Conservation (phyloP, 1,284 basidiomycete genomes). For the Trichosporon sp. region DNA sequence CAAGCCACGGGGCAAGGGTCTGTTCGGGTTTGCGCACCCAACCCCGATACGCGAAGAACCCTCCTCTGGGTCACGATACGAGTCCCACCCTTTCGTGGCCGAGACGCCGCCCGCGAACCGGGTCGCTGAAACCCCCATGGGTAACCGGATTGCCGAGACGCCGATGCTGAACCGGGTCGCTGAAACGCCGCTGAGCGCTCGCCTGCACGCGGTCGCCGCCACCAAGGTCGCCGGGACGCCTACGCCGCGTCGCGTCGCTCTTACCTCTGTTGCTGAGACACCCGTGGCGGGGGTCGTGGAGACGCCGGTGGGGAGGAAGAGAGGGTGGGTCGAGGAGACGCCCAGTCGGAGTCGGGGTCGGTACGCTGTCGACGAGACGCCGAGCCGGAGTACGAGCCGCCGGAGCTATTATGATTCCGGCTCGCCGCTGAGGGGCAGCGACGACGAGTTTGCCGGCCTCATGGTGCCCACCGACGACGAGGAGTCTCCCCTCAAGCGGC, state of each 20-base stretch:
- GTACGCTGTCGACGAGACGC: background rate
- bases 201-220: background rate
- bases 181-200: background rate
- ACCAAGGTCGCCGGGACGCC: conserved; percentile 29
- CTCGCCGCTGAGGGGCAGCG: conserved; percentile 17
- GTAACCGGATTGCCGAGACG: background rate
- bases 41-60: conserved; percentile 52
- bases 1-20: conserved; percentile 37
- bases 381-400: background rate
- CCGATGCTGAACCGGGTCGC: background rate
- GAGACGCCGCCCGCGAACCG: conserved; percentile 38
- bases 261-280: conserved; percentile 7
- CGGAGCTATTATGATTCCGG: background rate
- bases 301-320: conserved; percentile 17
- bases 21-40: conserved; percentile 36
- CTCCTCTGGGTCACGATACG: conserved; percentile 19
- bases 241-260: conserved; percentile 16
- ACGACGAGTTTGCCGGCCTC: conserved; percentile 44
- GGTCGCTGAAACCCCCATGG: background rate
- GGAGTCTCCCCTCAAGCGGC: conserved; percentile 39
- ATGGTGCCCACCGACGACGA: conserved; percentile 55
- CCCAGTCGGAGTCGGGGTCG: background rate
- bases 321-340: conserved; percentile 21
- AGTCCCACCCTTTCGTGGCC: conserved; percentile 29
- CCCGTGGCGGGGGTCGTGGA: conserved; percentile 16